A percentile compares a stretch with the other conserved stretches of the same genome.
Conservation (phyloP, 2,329 filamentous ascomycete genomes). For the Fusarium pseudograminearum region DNA sequence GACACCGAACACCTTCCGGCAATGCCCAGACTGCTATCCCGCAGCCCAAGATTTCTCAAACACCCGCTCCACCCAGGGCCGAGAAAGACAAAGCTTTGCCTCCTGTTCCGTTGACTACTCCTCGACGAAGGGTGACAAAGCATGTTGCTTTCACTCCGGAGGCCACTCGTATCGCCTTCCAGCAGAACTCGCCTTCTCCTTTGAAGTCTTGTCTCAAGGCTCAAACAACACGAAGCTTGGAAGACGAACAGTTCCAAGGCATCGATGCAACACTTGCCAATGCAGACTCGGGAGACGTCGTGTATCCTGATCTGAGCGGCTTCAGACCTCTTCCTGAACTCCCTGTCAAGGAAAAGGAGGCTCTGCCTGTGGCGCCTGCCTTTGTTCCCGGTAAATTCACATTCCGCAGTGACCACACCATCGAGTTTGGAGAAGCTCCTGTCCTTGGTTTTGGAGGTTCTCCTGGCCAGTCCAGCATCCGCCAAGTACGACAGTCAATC, state of each 20-base stretch:
- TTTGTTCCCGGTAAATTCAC: conserved; percentile 70
- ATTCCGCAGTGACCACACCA: conserved; percentile 75
- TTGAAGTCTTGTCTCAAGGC: conserved; percentile 64
- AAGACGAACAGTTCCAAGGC: conserved; percentile 49
- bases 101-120: conserved; percentile 69
- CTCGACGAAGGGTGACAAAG: conserved; percentile 75
- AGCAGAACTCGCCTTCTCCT: conserved; percentile 68
- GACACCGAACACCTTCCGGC: conserved; percentile 52
- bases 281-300: conserved; percentile 52
- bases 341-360: conserved; percentile 42
- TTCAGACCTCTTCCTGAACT: conserved; percentile 51
- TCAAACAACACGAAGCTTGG: conserved; percentile 48
- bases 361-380: conserved; percentile 43
- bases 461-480: conserved; percentile 70
- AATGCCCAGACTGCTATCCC: conserved; percentile 63
- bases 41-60: conserved; percentile 59
- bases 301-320: conserved; percentile 67
- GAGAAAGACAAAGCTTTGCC: conserved; percentile 69
- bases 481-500: conserved; percentile 68
- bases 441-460: conserved; percentile 67
- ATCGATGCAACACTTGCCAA: conserved; percentile 47
- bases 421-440: conserved; percentile 65
- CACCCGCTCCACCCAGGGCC: conserved; percentile 58
- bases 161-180: conserved; percentile 61
- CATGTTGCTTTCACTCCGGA: conserved; percentile 84